Base-by-base conservation (phyloP, 768 basidiomycete genomes). In the Coprinellus aureogranulatus region DNA sequence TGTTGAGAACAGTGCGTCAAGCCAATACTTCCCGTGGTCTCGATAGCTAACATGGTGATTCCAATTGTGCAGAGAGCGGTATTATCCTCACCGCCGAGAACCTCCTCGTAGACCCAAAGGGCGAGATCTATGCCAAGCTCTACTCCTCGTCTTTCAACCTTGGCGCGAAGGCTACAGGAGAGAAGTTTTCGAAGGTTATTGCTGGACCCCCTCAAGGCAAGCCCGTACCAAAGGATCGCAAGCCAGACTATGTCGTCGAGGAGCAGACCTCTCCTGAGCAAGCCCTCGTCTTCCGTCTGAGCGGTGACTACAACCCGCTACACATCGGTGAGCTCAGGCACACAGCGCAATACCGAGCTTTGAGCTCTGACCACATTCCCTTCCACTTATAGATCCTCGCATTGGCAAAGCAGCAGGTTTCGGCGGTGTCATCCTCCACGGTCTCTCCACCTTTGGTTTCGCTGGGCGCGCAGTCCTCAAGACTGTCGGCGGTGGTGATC, bases 371-470 rank as follows among this genome's bases (percentile, higher is more conserved):
- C 34, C 34, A 6, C 34, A 6, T 34, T 34, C 34, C 6, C 34
- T n/a, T n/a, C 34, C 34, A 6, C 30, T 45, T 22, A 22, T 66
- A 89, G 92, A 94, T 74, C 90, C 92, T 1, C 69, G 65, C 14
- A 83, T 90, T 39, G 92, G 91, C n/a, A 68, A 84, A 61, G 77
- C 76, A 8, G 78, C 85, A 18, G 90, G 91, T 11, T 94, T 95
- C 64, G 90, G 90, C 2, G 92, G 87, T 48, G 84, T 88, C 37
- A 93, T 95, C 64, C 80, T 94, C 2, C 92, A 95, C 66, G 92
- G 92, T 27, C 78, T 94, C 25, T 86, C 88, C 20, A 84, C 88
- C 0, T 94, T 82, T 67, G 92, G 92, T 10, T 92, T 92, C 67
- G 88, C 79, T 8, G 93, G 90, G 2, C 85, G 92, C 42, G 89